These are phyloP conservation scores for Rhodotorula kratochvilovae DNA, from an alignment of 768 basidiomycete genomes.

Conservation along the genomic window DNA sequence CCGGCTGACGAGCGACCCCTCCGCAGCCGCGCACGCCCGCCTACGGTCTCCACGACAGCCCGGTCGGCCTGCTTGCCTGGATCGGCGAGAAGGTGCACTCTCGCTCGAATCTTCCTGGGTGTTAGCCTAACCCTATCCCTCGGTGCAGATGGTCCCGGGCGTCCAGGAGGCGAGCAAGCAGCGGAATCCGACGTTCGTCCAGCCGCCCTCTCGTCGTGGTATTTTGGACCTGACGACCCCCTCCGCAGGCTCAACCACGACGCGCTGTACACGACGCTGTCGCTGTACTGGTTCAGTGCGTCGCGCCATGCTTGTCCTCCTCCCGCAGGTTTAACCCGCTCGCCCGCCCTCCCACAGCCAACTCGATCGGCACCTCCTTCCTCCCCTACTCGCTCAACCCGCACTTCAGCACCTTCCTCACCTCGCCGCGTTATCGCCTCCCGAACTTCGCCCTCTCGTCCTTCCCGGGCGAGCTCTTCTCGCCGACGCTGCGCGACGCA, in stretches of 20 bases:
- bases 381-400: conserved; percentile 32
- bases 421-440: conserved; percentile 9
- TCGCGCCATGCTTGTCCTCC: background rate
- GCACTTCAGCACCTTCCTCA: conserved; percentile 22
- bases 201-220: background rate
- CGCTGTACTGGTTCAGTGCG: conserved; percentile 33
- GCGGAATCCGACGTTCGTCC: conserved; percentile 13
- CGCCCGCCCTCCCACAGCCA: background rate
- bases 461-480: conserved; percentile 27
- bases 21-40: conserved; percentile 25
- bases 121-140: no score
- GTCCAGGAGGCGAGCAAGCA: conserved; percentile 2
- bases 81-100: conserved; percentile 39
- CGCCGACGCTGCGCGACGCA: background rate
- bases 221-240: background rate
- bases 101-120: no score
- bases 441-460: conserved; percentile 11
- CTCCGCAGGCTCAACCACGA: background rate
- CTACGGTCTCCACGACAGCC: conserved; percentile 26
- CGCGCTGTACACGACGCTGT: conserved; percentile 6
- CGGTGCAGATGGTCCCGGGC: conserved; percentile 6
- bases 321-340: background rate
- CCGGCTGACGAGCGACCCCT: background rate
- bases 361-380: conserved; percentile 30
- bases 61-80: conserved; percentile 39